Evolutionary conservation across 2,329 filamentous ascomycete species (phyloP).

Genomic region (Epichloe baconii): DNA sequence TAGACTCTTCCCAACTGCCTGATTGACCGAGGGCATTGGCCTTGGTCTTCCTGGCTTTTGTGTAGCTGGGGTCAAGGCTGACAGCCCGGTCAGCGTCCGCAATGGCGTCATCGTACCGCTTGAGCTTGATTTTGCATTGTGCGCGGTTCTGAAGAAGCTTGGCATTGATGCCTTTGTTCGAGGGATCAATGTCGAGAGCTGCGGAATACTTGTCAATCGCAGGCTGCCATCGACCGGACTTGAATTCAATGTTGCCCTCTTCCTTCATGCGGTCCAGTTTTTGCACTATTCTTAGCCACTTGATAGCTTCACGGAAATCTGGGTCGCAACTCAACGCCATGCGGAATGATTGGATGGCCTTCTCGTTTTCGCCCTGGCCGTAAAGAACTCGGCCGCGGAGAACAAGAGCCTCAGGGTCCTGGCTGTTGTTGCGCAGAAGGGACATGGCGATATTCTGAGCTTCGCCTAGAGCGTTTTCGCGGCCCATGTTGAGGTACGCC

Average conservation of each 20-base stretch:
- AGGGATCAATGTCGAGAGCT: conserved; percentile 72
- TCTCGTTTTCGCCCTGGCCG: conserved; percentile 84
- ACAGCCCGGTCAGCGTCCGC: conserved; percentile 77
- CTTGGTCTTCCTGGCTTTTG: conserved; percentile 85
- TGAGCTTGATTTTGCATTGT: conserved; percentile 69
- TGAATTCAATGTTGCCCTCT: conserved; percentile 84
- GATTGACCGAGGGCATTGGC: conserved; percentile 78
- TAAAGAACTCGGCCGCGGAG: conserved; percentile 81
- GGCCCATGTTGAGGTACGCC: conserved; percentile 86
- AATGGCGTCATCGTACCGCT: conserved; percentile 71
- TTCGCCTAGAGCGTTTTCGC: conserved; percentile 76
- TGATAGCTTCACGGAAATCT: conserved; percentile 78
- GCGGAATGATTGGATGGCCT: conserved; percentile 84
- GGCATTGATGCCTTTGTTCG: conserved; percentile 84
- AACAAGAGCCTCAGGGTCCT: conserved; percentile 88
- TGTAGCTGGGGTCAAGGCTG: conserved; percentile 68
- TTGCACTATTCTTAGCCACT: conserved; percentile 79
- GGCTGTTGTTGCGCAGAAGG: conserved; percentile 70
- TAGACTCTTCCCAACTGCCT: conserved; percentile 83
- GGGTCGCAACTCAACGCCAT: conserved; percentile 84
- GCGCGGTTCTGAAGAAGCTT: conserved; percentile 93
- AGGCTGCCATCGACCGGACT: conserved; percentile 63
- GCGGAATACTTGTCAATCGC: conserved; percentile 77
- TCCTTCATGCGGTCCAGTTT: conserved; percentile 89
- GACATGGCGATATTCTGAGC: conserved; percentile 87